These are phyloP conservation scores for Phialemoniopsis sp. DNA, from an alignment of 2,329 filamentous ascomycete genomes.

Conservation along the genomic window DNA sequence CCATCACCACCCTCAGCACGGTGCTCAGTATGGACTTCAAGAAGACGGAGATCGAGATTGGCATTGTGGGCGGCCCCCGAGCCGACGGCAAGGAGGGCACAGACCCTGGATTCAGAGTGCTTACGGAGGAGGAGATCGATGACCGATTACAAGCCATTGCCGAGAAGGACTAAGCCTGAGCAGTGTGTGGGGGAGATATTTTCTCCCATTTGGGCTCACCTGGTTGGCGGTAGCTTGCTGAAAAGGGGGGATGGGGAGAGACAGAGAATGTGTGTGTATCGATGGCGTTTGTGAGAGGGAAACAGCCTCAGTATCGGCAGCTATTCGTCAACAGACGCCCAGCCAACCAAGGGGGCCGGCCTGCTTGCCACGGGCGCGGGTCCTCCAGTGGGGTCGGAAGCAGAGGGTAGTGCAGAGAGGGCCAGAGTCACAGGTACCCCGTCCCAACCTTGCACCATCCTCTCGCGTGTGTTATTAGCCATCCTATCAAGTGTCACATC, in stretches of 20 bases:
- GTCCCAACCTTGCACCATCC: constrained; percentile 8
- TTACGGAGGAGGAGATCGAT: constrained; percentile 98
- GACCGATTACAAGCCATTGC: constrained; percentile 96
- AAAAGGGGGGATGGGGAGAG: constrained; percentile 3
- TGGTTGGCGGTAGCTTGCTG: constrained; percentile 4
- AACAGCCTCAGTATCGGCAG: too few species aligned
- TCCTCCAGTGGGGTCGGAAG: constrained; percentile 1
- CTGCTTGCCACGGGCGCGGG: too few species aligned
- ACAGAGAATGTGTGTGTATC: too few species aligned
- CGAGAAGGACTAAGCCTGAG: constrained; percentile 89
- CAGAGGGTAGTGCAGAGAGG: constrained; percentile 1
- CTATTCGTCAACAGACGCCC: too few species aligned
- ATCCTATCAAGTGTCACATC: constrained; percentile 6
- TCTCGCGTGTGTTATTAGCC: constrained; percentile 11
- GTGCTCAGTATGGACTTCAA: constrained; percentile 99
- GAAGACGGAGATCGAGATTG: constrained; percentile 97
- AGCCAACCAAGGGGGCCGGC: too few species aligned
- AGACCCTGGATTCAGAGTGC: constrained; percentile 73
- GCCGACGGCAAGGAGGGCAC: constrained; percentile 80
- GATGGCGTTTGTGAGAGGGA: too few species aligned
- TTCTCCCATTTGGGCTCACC: too few species aligned
- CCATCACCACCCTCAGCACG: constrained; percentile 90
- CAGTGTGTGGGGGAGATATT: constrained; percentile 12
- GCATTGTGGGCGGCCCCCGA: constrained; percentile 87
- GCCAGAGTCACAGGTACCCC: constrained; percentile 7